These are phyloP conservation scores for Colletotrichum incanum DNA, from an alignment of 2,329 filamentous ascomycete genomes.

Conservation along the genomic window DNA sequence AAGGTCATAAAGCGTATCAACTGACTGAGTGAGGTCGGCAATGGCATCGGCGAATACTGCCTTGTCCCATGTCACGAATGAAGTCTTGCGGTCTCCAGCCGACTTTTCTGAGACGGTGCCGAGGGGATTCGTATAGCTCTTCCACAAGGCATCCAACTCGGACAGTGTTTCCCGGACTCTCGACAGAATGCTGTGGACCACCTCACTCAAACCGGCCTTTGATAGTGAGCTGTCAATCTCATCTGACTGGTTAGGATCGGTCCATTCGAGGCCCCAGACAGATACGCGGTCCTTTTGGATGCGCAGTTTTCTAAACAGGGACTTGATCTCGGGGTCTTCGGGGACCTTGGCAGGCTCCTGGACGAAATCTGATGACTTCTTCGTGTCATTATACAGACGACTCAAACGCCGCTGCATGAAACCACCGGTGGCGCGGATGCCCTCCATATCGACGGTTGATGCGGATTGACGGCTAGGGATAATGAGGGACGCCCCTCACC, in stretches of 20 bases:
- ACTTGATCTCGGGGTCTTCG: constrained; percentile 79
- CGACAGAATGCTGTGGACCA: constrained; percentile 83
- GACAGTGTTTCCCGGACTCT: constrained; percentile 86
- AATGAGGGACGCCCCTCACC: constrained; percentile 36
- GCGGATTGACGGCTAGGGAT: not conserved
- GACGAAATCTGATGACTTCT: constrained; percentile 82
- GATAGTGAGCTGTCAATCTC: constrained; percentile 81
- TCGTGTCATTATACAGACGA: constrained; percentile 85
- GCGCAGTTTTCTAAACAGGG: constrained; percentile 81
- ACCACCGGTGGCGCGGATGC: constrained; percentile 66
- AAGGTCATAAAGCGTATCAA: constrained; percentile 85
- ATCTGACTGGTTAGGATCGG: constrained; percentile 76
- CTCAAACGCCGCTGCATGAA: constrained; percentile 76
- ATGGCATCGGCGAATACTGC: constrained; percentile 82
- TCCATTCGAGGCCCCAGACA: constrained; percentile 87
- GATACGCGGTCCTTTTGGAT: constrained; percentile 86
- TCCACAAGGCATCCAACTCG: constrained; percentile 82
- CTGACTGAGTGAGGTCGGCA: constrained; percentile 81
- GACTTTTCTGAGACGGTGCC: constrained; percentile 57
- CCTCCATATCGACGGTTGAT: constrained; percentile 60
- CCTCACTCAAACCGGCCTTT: constrained; percentile 81
- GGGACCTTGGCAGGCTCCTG: constrained; percentile 75
- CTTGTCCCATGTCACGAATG: constrained; percentile 77
- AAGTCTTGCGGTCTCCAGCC: constrained; percentile 66
- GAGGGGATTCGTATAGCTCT: constrained; percentile 67